Evolutionary conservation across 768 basidiomycete species (phyloP), one percentile per base, ranked within the genome.

Genomic region (Rhodotorula paludigena): DNA sequence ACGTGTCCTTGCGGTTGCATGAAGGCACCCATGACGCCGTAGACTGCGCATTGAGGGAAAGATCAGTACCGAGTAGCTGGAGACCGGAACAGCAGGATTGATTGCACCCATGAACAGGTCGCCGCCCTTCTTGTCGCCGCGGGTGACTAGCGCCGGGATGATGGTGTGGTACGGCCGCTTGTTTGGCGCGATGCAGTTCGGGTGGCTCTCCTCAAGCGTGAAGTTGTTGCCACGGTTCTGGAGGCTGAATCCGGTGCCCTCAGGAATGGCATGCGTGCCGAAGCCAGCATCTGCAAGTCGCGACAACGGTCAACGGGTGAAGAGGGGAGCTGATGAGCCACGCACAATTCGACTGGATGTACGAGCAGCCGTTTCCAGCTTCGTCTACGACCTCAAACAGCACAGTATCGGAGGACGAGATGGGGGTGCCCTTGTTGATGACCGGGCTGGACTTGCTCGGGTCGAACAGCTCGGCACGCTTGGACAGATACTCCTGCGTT

Each of bases 171-270:
- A 73, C 15, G 68, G 65, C 0, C 71, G 60, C 57, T 66, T 68
- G 25, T 59, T 58, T 5, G 67, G 60, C 41, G 87, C 81, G 59
- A 98, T 80, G 38, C 83, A 84, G 76, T 99, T 98, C 2, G 91
- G 88, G 76, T 98, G 94, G 2, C 84, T 85, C 63, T 89, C 84
- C 59, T 83, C 82, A 32, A 97, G 81, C 12, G 85, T 81, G 77
- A 99, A 99, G 10, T 89, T 87, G 18, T 85, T 82, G 3, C 96
- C 96, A 63, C 96, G 84, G 78, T 96, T 96, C 79, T 99, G 96
- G 21, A 99, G 83, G 0, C 92, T 96, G 78, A 99, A 99, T 0
- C 96, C 96, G 74, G 92, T 96, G 0, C 88, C 92, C 73, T 89
- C 87, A 0, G 96, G 96, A 45, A 99, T 82, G 39, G 94, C 94